Base-by-base conservation (phyloP, 2,329 filamentous ascomycete genomes). In the Ceratocystis destructans region DNA sequence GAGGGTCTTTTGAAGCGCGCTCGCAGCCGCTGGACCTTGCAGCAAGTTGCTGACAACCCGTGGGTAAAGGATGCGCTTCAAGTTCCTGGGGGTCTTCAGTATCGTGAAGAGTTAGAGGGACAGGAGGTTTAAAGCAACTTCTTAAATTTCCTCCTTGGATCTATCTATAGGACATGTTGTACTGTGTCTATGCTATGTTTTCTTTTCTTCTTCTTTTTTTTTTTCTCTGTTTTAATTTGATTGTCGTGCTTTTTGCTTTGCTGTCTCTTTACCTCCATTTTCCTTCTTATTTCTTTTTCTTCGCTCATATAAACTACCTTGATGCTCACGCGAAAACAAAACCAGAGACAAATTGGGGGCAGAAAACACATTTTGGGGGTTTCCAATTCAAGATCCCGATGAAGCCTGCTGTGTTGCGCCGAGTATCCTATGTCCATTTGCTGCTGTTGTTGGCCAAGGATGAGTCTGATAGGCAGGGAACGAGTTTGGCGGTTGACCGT, bases 1-100 rank as follows among this genome's bases (percentile, higher is more conserved):
- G 92, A 96, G 73, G 89, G 86, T 0, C 76, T 97, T 20, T 76
- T 99, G 66, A 93, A 89, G 76, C 86, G 95, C 69, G 89, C 89
- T 1, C 85, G 89, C 61, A 89, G 86, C 67, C 82, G 94, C 63
- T 91, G 89, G 83, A 81, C 81, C 7, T 76, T 97, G 67, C 83
- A 87, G 61, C 87, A 89, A 70, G 87, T 96, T 48, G 84, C 83
- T 48, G 81, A 83, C 66, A 80, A 83, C 67, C 81, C 84, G 17
- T 99, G 92, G 91, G 89, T 97, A 2, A 80, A 78, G 64, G 81
- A 82, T 45, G 92, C 87, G 1, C 87, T 97, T 61, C 73, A 80
- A 69, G 82, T 95, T 2, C 82, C 87, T 2, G 83, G 80, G 5
- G 84, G 83, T 1, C 74, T 87, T 46, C 79, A 76, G 66, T 86